Percentiles rank a stretch among this genome's conserved stretches.
phyloP scores from a whole-genome alignment of 176 grass and related monocot genomes.

The Chrysopogon serrulatus region DNA sequence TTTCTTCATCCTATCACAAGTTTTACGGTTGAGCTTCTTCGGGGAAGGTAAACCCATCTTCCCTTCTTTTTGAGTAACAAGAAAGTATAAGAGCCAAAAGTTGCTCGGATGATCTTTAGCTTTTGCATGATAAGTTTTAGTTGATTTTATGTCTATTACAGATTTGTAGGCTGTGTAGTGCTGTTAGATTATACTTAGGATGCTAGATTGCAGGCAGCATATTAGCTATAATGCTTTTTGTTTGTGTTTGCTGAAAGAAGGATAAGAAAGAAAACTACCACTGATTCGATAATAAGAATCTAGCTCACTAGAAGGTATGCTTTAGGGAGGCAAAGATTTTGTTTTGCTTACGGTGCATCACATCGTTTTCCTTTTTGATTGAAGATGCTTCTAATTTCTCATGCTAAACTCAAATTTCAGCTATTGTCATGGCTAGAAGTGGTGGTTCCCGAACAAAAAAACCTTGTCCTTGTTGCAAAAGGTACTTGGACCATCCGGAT shows the following conservation, averaged over 20 bases:
- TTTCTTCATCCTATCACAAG: too few species aligned
- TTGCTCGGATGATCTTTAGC: not conserved
- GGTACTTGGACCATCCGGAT: not conserved
- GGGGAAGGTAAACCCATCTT: not conserved
- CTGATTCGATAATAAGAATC: too few species aligned
- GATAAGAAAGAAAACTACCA: too few species aligned
- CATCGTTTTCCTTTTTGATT: not conserved
- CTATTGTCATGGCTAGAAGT: too few species aligned
- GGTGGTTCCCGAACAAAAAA: not conserved
- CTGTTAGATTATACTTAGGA: not conserved
- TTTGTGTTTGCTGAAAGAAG: not conserved
- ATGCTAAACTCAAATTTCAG: too few species aligned
- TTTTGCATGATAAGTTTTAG: not conserved
- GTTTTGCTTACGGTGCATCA: not conserved
- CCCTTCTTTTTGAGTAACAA: not conserved
- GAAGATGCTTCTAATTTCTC: too few species aligned
- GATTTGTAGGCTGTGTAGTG: not conserved
- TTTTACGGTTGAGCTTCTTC: not conserved
- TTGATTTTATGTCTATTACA: not conserved
- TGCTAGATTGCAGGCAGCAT: not conserved
- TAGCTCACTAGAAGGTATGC: not conserved
- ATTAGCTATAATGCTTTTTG: too few species aligned
- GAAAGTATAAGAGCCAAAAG: not conserved
- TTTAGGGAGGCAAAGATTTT: not conserved
- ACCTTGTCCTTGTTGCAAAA: slow-evolving; percentile 3